phyloP scores from a whole-genome alignment of 2,329 filamentous ascomycete genomes.

The Corniculantispora saksenae region DNA sequence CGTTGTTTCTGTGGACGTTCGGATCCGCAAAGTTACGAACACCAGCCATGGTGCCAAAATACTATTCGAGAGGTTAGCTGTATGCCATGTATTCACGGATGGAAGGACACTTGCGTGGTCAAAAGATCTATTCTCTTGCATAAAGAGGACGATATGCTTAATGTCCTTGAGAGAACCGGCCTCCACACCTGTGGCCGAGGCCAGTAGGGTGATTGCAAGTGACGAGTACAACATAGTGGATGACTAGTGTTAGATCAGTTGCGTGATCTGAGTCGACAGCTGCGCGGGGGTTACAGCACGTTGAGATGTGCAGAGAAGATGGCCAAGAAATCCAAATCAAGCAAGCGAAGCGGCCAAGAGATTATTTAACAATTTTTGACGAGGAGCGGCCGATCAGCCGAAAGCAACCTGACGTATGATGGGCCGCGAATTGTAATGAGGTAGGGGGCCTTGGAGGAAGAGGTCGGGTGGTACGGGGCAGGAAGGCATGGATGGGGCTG shows the following conservation, averaged over 20 bases:
- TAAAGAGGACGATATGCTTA: slow-evolving; percentile 59
- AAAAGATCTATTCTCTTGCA: slow-evolving; percentile 47
- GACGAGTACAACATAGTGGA: slow-evolving; percentile 17
- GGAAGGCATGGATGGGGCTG: slow-evolving; percentile 1
- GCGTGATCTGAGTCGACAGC: not conserved
- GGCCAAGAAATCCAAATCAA: not conserved
- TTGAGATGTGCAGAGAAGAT: not conserved
- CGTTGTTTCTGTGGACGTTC: slow-evolving; percentile 33
- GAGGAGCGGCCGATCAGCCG: slow-evolving; percentile 11
- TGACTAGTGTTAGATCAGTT: not conserved
- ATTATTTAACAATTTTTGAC: slow-evolving; percentile 14
- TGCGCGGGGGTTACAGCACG: not conserved
- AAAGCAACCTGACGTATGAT: slow-evolving; percentile 12
- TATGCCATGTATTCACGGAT: not conserved
- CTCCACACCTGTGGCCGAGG: slow-evolving; percentile 23
- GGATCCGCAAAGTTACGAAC: slow-evolving; percentile 55
- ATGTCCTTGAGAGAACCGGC: slow-evolving; percentile 50
- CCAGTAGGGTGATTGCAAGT: slow-evolving; percentile 20
- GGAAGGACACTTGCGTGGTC: slow-evolving; percentile 30
- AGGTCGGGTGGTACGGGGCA: slow-evolving; percentile 3
- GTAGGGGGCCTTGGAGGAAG: not conserved
- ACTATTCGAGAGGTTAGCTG: slow-evolving; percentile 34
- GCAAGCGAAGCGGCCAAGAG: not conserved
- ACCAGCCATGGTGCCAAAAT: slow-evolving; percentile 55
- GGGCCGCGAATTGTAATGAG: slow-evolving; percentile 7